phyloP scores from a whole-genome alignment of 2,329 filamentous ascomycete species.

The Exophiala dermatitidis region DNA sequence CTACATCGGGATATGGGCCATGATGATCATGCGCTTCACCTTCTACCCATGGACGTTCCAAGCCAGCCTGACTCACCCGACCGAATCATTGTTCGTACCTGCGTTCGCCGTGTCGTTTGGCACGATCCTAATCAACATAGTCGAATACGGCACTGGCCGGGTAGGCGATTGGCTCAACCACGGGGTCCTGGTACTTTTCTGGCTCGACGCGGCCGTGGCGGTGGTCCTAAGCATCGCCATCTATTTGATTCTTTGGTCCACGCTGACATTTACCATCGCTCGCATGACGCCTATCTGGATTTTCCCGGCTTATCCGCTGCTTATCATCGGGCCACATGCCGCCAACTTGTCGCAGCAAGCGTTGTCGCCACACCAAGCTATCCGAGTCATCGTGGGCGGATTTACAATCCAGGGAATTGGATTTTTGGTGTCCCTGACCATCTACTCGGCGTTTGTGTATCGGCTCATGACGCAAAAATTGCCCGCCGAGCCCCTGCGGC shows the following conservation, averaged over 20 bases:
- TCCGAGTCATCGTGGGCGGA: conserved; percentile 54
- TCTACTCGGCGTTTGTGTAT: conserved; percentile 77
- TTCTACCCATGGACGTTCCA: conserved; percentile 63
- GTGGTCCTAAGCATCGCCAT: conserved; percentile 61
- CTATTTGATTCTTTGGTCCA: conserved; percentile 66
- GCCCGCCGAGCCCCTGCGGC: conserved; percentile 65
- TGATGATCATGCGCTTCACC: conserved; percentile 63
- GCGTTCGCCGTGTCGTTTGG: conserved; percentile 62
- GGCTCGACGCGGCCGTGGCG: conserved; percentile 65
- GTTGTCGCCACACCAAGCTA: conserved; percentile 34
- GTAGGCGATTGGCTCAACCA: conserved; percentile 55
- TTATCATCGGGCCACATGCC: conserved; percentile 69
- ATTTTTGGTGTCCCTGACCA: conserved; percentile 64
- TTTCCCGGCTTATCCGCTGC: conserved; percentile 74
- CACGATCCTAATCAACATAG: conserved; percentile 70
- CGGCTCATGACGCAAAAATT: conserved; percentile 83
- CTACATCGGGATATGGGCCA: conserved; percentile 53
- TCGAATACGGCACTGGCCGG: conserved; percentile 63
- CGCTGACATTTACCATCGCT: conserved; percentile 63
- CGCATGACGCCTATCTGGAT: conserved; percentile 87
- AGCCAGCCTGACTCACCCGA: conserved; percentile 65
- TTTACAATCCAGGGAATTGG: conserved; percentile 58
- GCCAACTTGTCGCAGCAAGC: conserved; percentile 49
- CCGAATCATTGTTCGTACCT: conserved; percentile 70
- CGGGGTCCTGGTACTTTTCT: conserved; percentile 62